Conservation (phyloP, 768 basidiomycete species). For the Fomitopsis pulvina region DNA sequence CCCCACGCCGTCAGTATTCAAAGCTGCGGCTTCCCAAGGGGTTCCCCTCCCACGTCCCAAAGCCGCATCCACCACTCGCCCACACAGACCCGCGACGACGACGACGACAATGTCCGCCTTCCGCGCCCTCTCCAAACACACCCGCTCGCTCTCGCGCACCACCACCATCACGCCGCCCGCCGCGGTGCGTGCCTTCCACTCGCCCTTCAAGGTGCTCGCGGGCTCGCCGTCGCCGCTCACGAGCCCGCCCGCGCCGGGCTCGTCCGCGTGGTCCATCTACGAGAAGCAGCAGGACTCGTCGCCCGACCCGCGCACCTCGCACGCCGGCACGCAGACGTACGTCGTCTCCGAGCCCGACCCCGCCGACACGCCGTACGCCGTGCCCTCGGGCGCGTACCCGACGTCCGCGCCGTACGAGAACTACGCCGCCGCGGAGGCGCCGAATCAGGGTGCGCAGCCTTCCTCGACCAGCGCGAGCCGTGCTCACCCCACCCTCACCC, state of each 20-base stretch:
- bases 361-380: constrained; percentile 51
- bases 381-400: constrained; percentile 60
- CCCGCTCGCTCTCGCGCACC: constrained; percentile 23
- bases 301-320: constrained; percentile 39
- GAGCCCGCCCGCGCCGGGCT: constrained; percentile 23
- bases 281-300: constrained; percentile 56
- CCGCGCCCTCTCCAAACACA: constrained; percentile 23
- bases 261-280: constrained; percentile 31
- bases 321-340: constrained; percentile 51
- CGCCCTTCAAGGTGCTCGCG: constrained; percentile 52
- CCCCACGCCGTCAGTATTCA: background rate
- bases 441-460: constrained; percentile 32
- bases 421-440: constrained; percentile 34
- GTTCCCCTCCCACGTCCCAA: background rate
- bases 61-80: constrained; percentile 1
- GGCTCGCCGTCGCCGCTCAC: constrained; percentile 29
- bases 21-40: background rate
- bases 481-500: constrained; percentile 40
- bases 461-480: constrained; percentile 35
- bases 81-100: constrained; percentile 7
- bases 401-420: constrained; percentile 33
- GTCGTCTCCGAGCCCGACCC: constrained; percentile 72
- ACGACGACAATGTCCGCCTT: constrained; percentile 22
- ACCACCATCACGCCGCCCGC: constrained; percentile 14
- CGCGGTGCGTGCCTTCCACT: constrained; percentile 50